Evolutionary conservation across 2,329 filamentous ascomycete species (phyloP).

Genomic region (Clonostachys byssicola): DNA sequence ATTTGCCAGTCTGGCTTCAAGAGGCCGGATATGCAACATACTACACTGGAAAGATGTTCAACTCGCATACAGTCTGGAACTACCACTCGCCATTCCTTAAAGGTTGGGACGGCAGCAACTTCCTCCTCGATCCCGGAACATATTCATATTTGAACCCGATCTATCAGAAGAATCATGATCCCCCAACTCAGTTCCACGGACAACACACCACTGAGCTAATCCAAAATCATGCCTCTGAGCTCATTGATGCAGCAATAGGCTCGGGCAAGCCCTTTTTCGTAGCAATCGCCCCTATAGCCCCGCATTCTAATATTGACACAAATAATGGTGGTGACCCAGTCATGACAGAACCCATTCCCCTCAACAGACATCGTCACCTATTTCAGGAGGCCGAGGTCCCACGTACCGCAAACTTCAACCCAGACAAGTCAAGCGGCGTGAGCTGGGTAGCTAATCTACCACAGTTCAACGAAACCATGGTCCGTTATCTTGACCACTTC

Average conservation of each 20-base stretch:
- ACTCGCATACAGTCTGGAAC: conserved; percentile 55
- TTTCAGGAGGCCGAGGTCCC: conserved; percentile 58
- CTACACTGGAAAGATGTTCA: conserved; percentile 71
- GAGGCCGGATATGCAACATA: conserved; percentile 65
- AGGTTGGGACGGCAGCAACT: conserved; percentile 48
- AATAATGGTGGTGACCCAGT: conserved; percentile 31
- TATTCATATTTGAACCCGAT: conserved; percentile 44
- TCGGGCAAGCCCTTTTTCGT: conserved; percentile 48
- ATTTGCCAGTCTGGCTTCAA: conserved; percentile 69
- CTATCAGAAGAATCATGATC: conserved; percentile 35
- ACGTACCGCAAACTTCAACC: conserved; percentile 64
- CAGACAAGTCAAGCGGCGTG: conserved; percentile 31
- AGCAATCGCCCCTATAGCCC: conserved; percentile 43
- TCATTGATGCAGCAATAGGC: conserved; percentile 44
- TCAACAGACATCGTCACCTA: conserved; percentile 53
- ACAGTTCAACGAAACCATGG: conserved; percentile 17
- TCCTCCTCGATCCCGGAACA: conserved; percentile 27
- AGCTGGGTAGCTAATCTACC: conserved; percentile 37
- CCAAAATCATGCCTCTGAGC: conserved; percentile 40
- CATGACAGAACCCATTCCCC: conserved; percentile 34
- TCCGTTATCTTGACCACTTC: conserved; percentile 29
- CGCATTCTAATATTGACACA: conserved; percentile 19
- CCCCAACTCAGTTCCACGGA: conserved; percentile 13
- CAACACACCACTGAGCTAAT: conserved; percentile 48
- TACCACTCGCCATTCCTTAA: conserved; percentile 53